Percentiles rank a stretch among this genome's conserved stretches.
phyloP scores from a whole-genome alignment of 129 eudicot genomes.

The Arctium minus region DNA sequence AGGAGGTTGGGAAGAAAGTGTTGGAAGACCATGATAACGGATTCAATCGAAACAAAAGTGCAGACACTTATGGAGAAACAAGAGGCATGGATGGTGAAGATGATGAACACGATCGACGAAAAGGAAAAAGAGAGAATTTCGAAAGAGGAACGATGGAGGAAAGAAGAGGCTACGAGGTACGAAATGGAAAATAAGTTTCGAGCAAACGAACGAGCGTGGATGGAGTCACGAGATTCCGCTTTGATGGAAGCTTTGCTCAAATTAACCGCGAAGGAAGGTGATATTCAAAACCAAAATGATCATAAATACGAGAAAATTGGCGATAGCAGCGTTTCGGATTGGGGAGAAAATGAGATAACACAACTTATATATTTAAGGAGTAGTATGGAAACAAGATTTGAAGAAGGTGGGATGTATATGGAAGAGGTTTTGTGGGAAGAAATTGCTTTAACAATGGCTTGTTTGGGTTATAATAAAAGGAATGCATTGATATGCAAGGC shows the following conservation, averaged over 20 bases:
- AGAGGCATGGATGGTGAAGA: slow-evolving; percentile 76
- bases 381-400: slow-evolving; percentile 64
- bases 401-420: slow-evolving; percentile 37
- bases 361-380: slow-evolving; percentile 56
- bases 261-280: slow-evolving; percentile 42
- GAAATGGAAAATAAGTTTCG: slow-evolving; percentile 62
- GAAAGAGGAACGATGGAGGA: slow-evolving; percentile 87
- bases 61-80: slow-evolving; percentile 85
- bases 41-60: slow-evolving; percentile 68
- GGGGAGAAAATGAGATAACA: slow-evolving; percentile 76
- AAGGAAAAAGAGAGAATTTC: slow-evolving; percentile 75
- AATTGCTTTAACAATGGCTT: slow-evolving; percentile 55
- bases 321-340: not conserved
- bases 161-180: slow-evolving; percentile 58
- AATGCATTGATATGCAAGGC: slow-evolving; percentile 53
- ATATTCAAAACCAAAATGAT: slow-evolving; percentile 17
- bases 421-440: slow-evolving; percentile 79
- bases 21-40: slow-evolving; percentile 75
- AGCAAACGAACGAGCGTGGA: slow-evolving; percentile 80
- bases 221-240: slow-evolving; percentile 72
- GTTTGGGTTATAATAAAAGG: slow-evolving; percentile 54
- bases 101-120: slow-evolving; percentile 72
- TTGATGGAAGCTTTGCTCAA: slow-evolving; percentile 74
- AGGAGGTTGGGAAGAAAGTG: slow-evolving; percentile 42
- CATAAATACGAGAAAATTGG: not conserved